Conservation (phyloP, 179 eudicot genomes). For the Gypsophila paniculata region DNA sequence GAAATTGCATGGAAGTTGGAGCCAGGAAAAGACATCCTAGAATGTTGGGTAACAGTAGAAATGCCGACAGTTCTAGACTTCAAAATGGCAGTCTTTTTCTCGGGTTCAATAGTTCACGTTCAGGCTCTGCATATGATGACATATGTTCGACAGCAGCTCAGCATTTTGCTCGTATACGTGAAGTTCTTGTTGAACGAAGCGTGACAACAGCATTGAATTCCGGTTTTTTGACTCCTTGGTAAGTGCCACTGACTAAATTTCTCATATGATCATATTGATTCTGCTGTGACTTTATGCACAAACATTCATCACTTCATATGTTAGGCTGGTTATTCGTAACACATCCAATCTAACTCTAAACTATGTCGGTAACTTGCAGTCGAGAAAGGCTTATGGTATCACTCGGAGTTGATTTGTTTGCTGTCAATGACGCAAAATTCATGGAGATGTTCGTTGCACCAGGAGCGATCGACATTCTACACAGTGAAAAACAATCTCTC, state of each 20-base stretch:
- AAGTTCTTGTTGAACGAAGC: conserved; percentile 81
- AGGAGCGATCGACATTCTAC: conserved; percentile 75
- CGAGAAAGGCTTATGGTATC: conserved; percentile 80
- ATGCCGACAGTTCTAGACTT: conserved; percentile 33
- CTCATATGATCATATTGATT: not conserved
- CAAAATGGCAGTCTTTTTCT: conserved; percentile 52
- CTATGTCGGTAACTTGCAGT: conserved; percentile 32
- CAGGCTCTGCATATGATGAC: conserved; percentile 77
- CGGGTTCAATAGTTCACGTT: conserved; percentile 45
- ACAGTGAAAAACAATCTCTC: conserved; percentile 68
- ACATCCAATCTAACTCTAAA: not conserved
- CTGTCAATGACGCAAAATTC: conserved; percentile 81
- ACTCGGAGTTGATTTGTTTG: conserved; percentile 81
- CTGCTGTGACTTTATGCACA: too few relatives aligned
- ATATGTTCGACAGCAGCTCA: conserved; percentile 82
- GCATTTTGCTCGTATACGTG: conserved; percentile 93
- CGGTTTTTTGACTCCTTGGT: conserved; percentile 94
- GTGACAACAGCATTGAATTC: conserved; percentile 83
- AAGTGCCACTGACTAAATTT: conserved; percentile 23
- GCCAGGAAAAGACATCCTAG: conserved; percentile 78
- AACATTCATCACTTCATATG: too few relatives aligned
- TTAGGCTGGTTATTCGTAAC: not conserved
- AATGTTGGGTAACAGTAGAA: conserved; percentile 42
- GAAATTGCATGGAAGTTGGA: conserved; percentile 62
- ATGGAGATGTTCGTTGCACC: conserved; percentile 99